Evolutionary conservation across 345 rosid species (phyloP).

Genomic region (Laguncularia racemosa): DNA sequence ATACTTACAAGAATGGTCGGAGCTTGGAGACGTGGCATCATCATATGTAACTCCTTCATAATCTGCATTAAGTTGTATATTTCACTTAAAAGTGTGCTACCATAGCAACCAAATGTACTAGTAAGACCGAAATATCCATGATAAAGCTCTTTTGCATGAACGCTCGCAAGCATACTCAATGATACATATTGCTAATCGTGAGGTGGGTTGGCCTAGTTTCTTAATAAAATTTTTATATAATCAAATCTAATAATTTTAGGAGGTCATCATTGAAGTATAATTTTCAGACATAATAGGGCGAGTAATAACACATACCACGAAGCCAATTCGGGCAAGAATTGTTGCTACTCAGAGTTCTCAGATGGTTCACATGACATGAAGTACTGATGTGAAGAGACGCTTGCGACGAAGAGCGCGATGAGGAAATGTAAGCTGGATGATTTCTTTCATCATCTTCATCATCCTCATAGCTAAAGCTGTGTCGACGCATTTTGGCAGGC

Average conservation of each 20-base stretch:
- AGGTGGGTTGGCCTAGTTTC: too few species aligned
- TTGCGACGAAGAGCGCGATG: constrained; percentile 53
- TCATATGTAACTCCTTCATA: constrained; percentile 22
- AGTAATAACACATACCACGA: constrained; percentile 20
- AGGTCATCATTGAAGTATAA: too few species aligned
- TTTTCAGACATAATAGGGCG: too few species aligned
- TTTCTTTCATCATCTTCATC: constrained; percentile 27
- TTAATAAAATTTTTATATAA: neutral
- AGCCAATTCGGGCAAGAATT: constrained; percentile 16
- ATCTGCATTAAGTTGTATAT: constrained; percentile 24
- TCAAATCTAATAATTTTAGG: neutral
- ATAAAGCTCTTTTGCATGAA: too few species aligned
- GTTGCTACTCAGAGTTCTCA: neutral
- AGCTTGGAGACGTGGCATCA: constrained; percentile 45
- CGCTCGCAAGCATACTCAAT: too few species aligned
- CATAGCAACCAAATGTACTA: too few species aligned
- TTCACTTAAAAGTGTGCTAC: neutral
- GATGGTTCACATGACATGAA: constrained; percentile 7
- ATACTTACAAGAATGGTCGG: constrained; percentile 37
- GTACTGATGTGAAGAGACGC: constrained; percentile 30
- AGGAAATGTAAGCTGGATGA: constrained; percentile 31
- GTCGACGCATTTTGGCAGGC: constrained; percentile 11
- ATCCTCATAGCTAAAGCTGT: constrained; percentile 38
- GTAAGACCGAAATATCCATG: too few species aligned
- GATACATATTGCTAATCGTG: too few species aligned